Conservation (phyloP, 2,329 filamentous ascomycete genomes). For the Penicillium brevicompactum region DNA sequence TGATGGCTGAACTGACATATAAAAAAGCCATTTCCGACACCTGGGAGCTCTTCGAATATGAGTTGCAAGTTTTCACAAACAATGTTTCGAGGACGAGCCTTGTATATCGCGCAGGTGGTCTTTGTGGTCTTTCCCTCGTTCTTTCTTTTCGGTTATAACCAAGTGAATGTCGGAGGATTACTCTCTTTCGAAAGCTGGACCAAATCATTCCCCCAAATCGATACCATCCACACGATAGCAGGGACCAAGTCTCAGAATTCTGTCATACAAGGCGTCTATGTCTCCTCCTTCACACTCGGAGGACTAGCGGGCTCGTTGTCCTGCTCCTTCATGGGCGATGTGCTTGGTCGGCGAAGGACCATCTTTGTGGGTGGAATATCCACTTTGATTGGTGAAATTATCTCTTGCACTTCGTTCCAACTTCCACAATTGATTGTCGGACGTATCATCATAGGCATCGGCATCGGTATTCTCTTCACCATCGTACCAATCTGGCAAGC, state of each 20-base stretch:
- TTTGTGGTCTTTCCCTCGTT: slow-evolving; percentile 4
- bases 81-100: slow-evolving; percentile 2
- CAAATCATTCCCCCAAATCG: slow-evolving; percentile 10
- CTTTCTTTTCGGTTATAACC: slow-evolving; percentile 6
- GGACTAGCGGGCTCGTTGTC: background rate
- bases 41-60: background rate
- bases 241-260: background rate
- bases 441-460: background rate
- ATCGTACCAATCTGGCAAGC: slow-evolving; percentile 10
- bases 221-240: slow-evolving; percentile 6
- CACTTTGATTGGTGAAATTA: background rate
- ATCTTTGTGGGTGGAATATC: background rate
- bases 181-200: slow-evolving; percentile 7
- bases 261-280: slow-evolving; percentile 3
- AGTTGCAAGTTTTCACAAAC: background rate
- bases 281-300: slow-evolving; percentile 3
- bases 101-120: slow-evolving; percentile 7
- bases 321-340: slow-evolving; percentile 4
- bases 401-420: background rate
- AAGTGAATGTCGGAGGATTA: slow-evolving; percentile 9
- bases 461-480: slow-evolving; percentile 20
- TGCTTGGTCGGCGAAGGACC: slow-evolving; percentile 1
- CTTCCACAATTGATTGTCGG: background rate
- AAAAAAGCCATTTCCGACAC: background rate
- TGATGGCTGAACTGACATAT: background rate